Evolutionary conservation across 2,329 filamentous ascomycete species (phyloP).

Genomic region (Herpotrichia juniperi): DNA sequence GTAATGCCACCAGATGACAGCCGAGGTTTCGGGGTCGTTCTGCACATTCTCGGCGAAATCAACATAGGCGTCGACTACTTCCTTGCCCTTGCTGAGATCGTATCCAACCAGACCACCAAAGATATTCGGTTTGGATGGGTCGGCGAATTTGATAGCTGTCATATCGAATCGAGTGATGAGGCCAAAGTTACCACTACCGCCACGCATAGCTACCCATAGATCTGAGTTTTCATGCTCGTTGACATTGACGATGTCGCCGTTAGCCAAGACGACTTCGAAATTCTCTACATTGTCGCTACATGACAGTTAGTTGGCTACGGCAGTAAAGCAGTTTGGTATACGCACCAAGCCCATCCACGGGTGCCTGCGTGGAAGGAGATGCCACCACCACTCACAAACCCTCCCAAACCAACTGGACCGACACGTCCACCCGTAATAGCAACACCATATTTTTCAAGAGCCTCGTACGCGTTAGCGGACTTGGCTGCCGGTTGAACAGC

Average conservation of each 20-base stretch:
- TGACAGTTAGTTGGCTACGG: conserved; percentile 29
- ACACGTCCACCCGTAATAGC: conserved; percentile 37
- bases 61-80: conserved; percentile 3
- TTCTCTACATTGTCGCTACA: background rate
- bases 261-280: background rate
- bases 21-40: conserved; percentile 7
- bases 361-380: conserved; percentile 38
- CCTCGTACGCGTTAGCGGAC: conserved; percentile 31
- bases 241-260: background rate
- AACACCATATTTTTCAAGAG: conserved; percentile 27
- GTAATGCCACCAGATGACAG: conserved; percentile 4
- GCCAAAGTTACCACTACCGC: background rate
- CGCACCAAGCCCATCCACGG: conserved; percentile 27
- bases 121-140: background rate
- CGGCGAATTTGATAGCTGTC: conserved; percentile 4
- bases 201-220: background rate
- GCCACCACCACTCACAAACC: conserved; percentile 36
- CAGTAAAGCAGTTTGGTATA: conserved; percentile 28
- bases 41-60: conserved; percentile 7
- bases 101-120: conserved; percentile 4
- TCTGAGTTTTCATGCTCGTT: background rate
- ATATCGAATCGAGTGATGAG: conserved; percentile 1
- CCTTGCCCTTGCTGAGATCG: conserved; percentile 3
- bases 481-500: conserved; percentile 25
- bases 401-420: conserved; percentile 32